Percentiles rank a stretch among this genome's conserved stretches.
These are phyloP conservation scores for Phytophthora tubulina DNA, from an alignment of 352 stramenopile genomes.

Conservation along the genomic window DNA sequence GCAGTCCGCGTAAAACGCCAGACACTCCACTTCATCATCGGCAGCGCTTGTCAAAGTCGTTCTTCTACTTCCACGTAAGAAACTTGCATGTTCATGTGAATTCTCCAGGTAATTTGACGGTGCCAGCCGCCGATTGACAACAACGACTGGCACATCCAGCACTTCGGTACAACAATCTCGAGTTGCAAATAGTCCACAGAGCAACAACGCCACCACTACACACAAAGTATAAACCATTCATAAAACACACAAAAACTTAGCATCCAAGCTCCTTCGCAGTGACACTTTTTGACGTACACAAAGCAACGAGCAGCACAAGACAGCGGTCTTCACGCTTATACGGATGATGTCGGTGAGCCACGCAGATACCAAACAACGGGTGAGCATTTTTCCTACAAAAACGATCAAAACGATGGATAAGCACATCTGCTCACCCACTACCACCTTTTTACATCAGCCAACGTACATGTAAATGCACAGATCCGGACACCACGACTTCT, in stretches of 20 bases:
- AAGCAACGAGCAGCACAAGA: conserved; percentile 55
- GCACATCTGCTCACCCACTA: background rate
- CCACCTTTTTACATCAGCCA: background rate
- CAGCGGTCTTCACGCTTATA: conserved; percentile 60
- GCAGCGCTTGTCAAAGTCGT: background rate
- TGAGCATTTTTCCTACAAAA: conserved; percentile 65
- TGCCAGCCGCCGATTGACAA: conserved; percentile 31
- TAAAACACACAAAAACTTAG: conserved; percentile 10
- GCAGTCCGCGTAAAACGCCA: conserved; percentile 43
- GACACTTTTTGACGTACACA: conserved; percentile 46
- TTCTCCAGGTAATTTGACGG: too few species aligned
- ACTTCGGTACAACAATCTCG: conserved; percentile 53
- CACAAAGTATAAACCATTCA: conserved; percentile 9
- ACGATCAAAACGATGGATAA: conserved; percentile 17
- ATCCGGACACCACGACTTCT: conserved; percentile 52
- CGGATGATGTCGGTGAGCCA: conserved; percentile 61
- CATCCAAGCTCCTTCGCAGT: background rate
- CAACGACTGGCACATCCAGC: conserved; percentile 23
- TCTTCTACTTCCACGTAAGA: conserved; percentile 29
- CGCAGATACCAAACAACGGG: conserved; percentile 52
- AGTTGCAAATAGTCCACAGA: conserved; percentile 56
- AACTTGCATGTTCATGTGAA: too few species aligned
- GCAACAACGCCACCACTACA: conserved; percentile 52
- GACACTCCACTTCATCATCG: conserved; percentile 13
- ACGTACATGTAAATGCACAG: conserved; percentile 74